Conservation (phyloP, 208 protist genomes). For the Naegleria gruberi region DNA sequence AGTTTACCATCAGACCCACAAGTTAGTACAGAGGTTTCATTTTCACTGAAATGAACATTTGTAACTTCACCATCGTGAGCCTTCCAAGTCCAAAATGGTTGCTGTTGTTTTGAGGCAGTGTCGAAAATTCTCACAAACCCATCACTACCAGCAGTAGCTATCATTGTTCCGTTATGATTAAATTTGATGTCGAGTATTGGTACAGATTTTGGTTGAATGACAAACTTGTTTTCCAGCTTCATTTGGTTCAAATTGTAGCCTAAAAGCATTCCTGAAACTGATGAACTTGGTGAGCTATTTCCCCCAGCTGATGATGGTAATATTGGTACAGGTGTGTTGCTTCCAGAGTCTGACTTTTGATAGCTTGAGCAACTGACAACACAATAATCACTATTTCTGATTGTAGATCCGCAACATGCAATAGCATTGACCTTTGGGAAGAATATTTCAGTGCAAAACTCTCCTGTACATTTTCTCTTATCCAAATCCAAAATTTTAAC, state of each 20-base stretch:
- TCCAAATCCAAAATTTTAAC: neutral
- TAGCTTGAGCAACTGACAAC: neutral
- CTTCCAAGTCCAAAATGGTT: slow-evolving; percentile 24
- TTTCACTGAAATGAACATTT: slow-evolving; percentile 19
- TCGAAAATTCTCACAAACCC: slow-evolving; percentile 15
- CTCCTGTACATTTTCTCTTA: neutral
- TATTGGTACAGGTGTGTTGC: neutral
- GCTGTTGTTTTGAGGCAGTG: neutral
- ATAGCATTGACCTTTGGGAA: neutral
- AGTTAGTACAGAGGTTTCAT: slow-evolving; percentile 28
- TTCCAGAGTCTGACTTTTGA: neutral
- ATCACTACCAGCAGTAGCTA: neutral
- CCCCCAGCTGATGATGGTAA: too few species aligned
- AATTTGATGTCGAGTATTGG: neutral
- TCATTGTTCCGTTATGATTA: slow-evolving; percentile 19
- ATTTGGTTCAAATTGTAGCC: neutral
- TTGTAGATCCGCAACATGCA: neutral
- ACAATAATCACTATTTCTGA: slow-evolving; percentile 4
- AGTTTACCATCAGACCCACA: slow-evolving; percentile 16
- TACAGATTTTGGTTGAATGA: neutral
- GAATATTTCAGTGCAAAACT: neutral
- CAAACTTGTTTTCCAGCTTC: slow-evolving; percentile 12
- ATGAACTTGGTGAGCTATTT: neutral
- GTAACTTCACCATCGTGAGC: slow-evolving; percentile 23
- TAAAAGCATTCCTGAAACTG: neutral